A percentile compares a stretch with the other conserved stretches of the same genome.
Conservation (phyloP, 768 basidiomycete species). For the Calocera cornea region DNA sequence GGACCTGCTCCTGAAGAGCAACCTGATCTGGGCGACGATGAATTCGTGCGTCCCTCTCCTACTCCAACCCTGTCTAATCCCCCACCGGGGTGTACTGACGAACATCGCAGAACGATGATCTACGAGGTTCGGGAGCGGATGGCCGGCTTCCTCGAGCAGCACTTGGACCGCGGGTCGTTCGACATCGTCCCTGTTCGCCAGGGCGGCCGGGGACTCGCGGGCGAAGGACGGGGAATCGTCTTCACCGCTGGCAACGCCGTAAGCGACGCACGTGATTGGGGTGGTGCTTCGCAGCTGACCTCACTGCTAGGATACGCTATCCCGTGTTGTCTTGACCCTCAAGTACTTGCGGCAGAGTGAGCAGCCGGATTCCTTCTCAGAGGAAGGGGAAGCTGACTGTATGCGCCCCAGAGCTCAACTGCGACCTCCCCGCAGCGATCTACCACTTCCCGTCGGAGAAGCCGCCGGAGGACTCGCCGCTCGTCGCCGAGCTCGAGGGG, state of each 20-base stretch:
- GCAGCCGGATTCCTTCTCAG: neutral
- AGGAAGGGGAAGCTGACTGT: no score
- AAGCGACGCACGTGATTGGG: no score
- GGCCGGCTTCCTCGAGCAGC: constrained; percentile 10
- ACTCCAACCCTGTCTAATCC: no score
- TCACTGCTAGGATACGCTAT: constrained; percentile 21
- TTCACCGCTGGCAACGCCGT: constrained; percentile 35
- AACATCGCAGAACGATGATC: constrained; percentile 9
- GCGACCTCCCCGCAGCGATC: constrained; percentile 22
- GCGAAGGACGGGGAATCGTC: constrained; percentile 25
- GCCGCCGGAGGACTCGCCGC: constrained; percentile 20
- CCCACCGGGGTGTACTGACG: constrained; percentile 8
- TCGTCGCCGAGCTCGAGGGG: constrained; percentile 15
- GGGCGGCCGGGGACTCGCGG: constrained; percentile 4
- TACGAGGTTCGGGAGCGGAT: constrained; percentile 11
- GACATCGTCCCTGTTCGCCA: constrained; percentile 7
- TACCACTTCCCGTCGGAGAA: constrained; percentile 30
- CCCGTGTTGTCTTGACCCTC: constrained; percentile 20
- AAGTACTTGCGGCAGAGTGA: constrained; percentile 15
- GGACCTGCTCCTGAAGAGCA: constrained; percentile 19
- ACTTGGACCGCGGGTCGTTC: constrained; percentile 9
- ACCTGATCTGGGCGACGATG: constrained; percentile 21
- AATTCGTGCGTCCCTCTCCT: constrained; percentile 15
- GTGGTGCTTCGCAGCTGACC: neutral
- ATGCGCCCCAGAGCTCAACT: constrained; percentile 16